Evolutionary conservation across 73 alveolate genomes (phyloP), one percentile per base, ranked within the genome.

Genomic region (Durusdinium trenchii): DNA sequence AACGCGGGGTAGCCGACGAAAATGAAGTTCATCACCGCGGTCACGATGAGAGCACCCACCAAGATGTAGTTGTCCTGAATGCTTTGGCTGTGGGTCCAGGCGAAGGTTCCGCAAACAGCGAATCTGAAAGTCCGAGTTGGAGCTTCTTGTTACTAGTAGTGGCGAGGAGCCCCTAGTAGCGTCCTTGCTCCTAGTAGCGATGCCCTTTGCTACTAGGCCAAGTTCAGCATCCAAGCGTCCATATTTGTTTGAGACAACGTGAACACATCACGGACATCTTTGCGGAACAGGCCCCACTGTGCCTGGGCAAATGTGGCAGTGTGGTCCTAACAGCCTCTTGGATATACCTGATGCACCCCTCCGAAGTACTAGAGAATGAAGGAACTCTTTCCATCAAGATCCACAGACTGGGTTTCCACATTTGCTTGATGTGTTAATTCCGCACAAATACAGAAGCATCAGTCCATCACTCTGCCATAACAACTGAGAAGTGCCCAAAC

Each of bases 21-120:
- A 73, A 90, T 67, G 47, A 90, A 90, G 57, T 90, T 90, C 97
- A 90, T 90, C 52, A 90, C 97, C 3, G 97, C 97, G 26, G 97
- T 90, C 18, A 69, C 97, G 43, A 90, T 90, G 36, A 90, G 97
- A 43, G 97, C 97, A 1, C 97, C 97, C 47, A 90, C 98, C 64
- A 93, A 71, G 51, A 93, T 93, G 98, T 93, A 93, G 98, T 71
- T 93, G 98, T 76, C 92, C n/a, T n/a, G n/a, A n/a, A n/a, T 64
- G 46, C 46, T 14, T 81, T 73, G 38, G 38, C 32, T n/a, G 75
- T 30, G 0, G 26, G 75, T 30, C 32, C 35, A 60, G 18, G 73
- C n/a, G 30, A 32, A 32, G n/a, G n/a, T 32, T 60, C 73, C 30
- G 18, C n/a, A 26, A 14, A 14, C 26, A 16, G 26, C 71, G 71